Evolutionary conservation across 176 grass and related monocot genomes (phyloP).

Genomic region (Eleusine coracana): DNA sequence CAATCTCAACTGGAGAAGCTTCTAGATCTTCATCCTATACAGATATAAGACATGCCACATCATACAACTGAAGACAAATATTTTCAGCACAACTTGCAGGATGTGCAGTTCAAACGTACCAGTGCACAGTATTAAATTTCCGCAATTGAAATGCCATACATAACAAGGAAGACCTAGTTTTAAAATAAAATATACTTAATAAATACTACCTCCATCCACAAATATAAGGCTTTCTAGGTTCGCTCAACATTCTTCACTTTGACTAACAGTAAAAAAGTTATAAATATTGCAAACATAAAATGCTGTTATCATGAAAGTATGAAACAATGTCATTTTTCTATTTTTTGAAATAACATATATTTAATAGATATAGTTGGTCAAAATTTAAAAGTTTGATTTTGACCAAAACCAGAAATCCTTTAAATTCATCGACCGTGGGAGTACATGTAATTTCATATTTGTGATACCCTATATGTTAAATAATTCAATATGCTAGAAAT

Average conservation of each 20-base stretch:
- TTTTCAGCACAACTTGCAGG: not conserved
- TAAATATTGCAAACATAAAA: not conserved
- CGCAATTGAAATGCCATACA: not conserved
- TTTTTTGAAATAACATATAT: not conserved
- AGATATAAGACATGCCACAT: conserved; percentile 22
- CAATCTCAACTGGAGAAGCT: conserved; percentile 75
- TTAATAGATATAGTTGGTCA: not conserved
- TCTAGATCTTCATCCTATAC: conserved; percentile 80
- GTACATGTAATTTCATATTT: not conserved
- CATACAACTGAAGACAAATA: conserved; percentile 20
- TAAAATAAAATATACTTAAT: not conserved
- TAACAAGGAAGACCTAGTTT: not conserved
- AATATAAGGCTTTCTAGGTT: not conserved
- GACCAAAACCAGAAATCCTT: not conserved
- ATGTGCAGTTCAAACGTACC: not conserved
- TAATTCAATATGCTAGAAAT: not conserved
- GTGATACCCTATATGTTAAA: not conserved
- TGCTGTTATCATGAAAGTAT: not conserved
- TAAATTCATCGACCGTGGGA: not conserved
- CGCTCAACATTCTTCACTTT: not conserved
- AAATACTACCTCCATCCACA: not conserved
- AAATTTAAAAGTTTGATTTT: not conserved
- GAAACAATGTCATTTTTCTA: not conserved
- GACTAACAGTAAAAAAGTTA: not conserved
- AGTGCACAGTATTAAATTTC: conserved; percentile 7